These are phyloP conservation scores for Emergomyces pasteurianus DNA, from an alignment of 2,329 filamentous ascomycete species.

Conservation along the genomic window DNA sequence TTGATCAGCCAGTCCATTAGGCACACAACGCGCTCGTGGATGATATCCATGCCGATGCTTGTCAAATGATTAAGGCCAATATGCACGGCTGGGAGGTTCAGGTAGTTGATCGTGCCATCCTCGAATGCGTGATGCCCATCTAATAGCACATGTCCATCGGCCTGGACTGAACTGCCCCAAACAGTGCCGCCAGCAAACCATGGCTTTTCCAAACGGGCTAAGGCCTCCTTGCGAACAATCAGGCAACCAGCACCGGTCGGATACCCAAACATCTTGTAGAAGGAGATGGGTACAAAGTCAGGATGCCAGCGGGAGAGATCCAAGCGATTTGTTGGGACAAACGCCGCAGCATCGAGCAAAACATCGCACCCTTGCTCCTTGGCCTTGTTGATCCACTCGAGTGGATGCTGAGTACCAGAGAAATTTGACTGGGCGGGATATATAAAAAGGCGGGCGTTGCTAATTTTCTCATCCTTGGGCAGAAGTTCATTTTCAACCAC, in stretches of 20 bases:
- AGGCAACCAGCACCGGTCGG: conserved; percentile 49
- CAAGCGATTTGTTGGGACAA: conserved; percentile 50
- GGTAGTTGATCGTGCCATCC: conserved; percentile 55
- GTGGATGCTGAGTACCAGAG: conserved; percentile 51
- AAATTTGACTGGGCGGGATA: conserved; percentile 62
- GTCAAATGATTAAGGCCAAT: conserved; percentile 35
- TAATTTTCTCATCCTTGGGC: conserved; percentile 17
- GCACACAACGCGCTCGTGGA: conserved; percentile 47
- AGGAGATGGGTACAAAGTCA: conserved; percentile 49
- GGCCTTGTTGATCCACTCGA: conserved; percentile 40
- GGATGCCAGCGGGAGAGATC: conserved; percentile 43
- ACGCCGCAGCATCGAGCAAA: conserved; percentile 51
- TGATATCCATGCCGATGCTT: conserved; percentile 41
- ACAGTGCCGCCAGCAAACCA: conserved; percentile 61
- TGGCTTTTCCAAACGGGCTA: conserved; percentile 42
- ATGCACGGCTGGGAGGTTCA: conserved; percentile 52
- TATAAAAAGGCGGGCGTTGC: conserved; percentile 38
- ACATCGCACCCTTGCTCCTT: conserved; percentile 29
- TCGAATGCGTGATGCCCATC: conserved; percentile 47
- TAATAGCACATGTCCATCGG: conserved; percentile 6
- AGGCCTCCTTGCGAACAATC: conserved; percentile 45
- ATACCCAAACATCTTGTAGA: conserved; percentile 58
- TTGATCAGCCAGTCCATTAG: conserved; percentile 41
- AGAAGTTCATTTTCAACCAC: background rate
- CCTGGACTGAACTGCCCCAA: conserved; percentile 7